Evolutionary conservation across 1,284 basidiomycete genomes (phyloP).

Genomic region (Microbotryomycetes sp.): DNA sequence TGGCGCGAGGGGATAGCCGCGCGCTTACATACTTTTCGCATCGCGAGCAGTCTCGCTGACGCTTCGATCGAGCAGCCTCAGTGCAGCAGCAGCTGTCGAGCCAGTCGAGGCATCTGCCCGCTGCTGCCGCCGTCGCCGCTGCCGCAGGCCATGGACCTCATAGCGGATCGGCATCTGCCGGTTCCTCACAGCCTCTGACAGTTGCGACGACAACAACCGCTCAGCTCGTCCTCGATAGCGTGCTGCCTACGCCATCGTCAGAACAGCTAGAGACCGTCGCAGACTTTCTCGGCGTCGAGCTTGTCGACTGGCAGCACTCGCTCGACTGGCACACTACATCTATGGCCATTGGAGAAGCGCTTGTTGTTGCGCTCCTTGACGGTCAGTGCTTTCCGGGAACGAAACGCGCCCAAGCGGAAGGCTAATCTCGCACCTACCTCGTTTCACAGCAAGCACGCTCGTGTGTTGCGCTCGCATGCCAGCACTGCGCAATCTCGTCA

Average conservation of each 20-base stretch:
- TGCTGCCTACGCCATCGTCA: background rate
- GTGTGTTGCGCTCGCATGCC: background rate
- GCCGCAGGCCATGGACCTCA: too few species aligned
- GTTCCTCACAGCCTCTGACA: too few species aligned
- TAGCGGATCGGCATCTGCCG: too few species aligned
- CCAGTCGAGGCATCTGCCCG: background rate
- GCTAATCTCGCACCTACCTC: background rate
- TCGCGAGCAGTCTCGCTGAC: too few species aligned
- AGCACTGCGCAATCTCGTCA: background rate
- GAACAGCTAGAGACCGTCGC: background rate
- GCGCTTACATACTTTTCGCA: too few species aligned
- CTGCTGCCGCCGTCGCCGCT: too few species aligned
- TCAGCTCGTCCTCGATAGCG: background rate
- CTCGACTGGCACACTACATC: background rate
- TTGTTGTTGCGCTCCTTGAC: background rate
- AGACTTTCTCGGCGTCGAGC: background rate
- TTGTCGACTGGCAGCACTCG: too few species aligned
- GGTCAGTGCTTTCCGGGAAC: too few species aligned
- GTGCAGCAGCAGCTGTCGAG: background rate
- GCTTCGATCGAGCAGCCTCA: background rate
- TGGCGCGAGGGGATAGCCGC: too few species aligned
- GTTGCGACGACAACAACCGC: background rate
- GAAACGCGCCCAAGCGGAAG: too few species aligned
- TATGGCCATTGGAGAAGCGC: background rate
- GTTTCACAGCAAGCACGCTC: background rate